phyloP scores from a whole-genome alignment of 345 rosid genomes.

The Conringia planisiliqua region DNA sequence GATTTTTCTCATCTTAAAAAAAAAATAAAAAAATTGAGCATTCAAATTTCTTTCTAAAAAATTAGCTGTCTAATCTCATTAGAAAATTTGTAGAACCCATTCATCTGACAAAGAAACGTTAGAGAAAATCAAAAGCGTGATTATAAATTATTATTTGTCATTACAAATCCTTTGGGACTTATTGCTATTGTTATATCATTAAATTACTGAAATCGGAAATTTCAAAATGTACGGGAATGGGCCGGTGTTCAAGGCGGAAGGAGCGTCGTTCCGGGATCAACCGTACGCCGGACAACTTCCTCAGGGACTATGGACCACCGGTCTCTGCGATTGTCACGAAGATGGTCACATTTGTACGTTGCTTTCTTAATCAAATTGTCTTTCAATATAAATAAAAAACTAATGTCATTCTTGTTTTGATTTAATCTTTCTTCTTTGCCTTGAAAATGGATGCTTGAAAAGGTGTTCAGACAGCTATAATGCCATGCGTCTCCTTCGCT shows the following conservation, averaged over 20 bases:
- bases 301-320: conserved; percentile 54
- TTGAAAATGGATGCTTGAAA: neutral
- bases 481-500: conserved; percentile 59
- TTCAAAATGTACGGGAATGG: conserved; percentile 30
- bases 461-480: conserved; percentile 45
- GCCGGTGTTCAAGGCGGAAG: conserved; percentile 39
- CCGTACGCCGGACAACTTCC: conserved; percentile 36
- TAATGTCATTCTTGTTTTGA: conserved; percentile 4
- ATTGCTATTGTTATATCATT: neutral
- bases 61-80: neutral
- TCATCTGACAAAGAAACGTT: neutral
- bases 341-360: conserved; percentile 51
- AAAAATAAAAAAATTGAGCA: too few species aligned
- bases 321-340: conserved; percentile 47
- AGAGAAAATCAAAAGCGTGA: conserved; percentile 1
- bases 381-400: neutral
- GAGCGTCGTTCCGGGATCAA: conserved; percentile 31
- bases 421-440: neutral
- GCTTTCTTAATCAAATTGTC: neutral
- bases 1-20: neutral
- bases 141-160: neutral
- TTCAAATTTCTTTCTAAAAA: too few species aligned
- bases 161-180: neutral
- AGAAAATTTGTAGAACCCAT: neutral
- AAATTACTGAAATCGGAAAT: neutral